Evolutionary conservation across 176 grass and related monocot genomes (phyloP), one percentile per base, ranked within the genome.

Genomic region (Musa beccarii): DNA sequence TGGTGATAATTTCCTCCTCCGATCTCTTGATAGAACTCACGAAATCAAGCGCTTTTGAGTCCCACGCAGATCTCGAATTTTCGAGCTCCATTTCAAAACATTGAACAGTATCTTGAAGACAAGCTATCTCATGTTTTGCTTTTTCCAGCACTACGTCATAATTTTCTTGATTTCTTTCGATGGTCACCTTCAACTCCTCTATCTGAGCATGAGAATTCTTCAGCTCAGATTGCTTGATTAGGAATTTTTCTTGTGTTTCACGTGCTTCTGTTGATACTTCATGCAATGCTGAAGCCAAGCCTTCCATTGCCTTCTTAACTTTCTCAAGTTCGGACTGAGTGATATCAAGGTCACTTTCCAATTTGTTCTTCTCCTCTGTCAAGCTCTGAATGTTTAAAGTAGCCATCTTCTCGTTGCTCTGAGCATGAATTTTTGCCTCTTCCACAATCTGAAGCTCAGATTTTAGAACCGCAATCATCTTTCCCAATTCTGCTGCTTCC

Each of bases 301-400:
- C 89, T 65, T 92, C 93, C 93, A 90, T 96, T 74, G 86, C 93
- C 86, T 93, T 89, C 81, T 97, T 93, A 69, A 89, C 65, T 64
- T 97, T 83, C 63, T 97, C 87, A 43, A 76, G 56, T 79, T 92
- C 89, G 75, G 86, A 83, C 81, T 69, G 88, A 68, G 68, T 88
- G 59, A 59, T 56, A 79, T 87, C 74, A 49, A 93, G 83, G 68
- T 97, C 87, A 53, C 83, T 81, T 52, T 79, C 26, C 70, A 97
- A 53, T 72, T 82, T 79, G 21, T 83, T 81, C 66, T 75, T 93
- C 73, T 97, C 77, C 81, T 87, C 80, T 62, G 74, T 79, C 69
- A 96, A 78, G 62, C 54, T 75, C 51, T 77, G 52, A 51, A 86
- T 75, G 69, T 84, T 88, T 68, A 76, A 86, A 71, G 24, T 80